These are phyloP conservation scores for Arabidopsis thaliana DNA, from an alignment of 345 rosid genomes.

Conservation along the genomic window TAIR10.1 NC_003076.8:10088501-10089000, in stretches of 20 bases:
- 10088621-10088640: too few relatives aligned
- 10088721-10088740: too few relatives aligned
- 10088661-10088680: too few relatives aligned
- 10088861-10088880: neutral
- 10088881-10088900: neutral
- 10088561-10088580: too few relatives aligned
- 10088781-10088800: neutral
- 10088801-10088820: neutral
- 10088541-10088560: too few relatives aligned
- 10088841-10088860: neutral
- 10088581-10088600: too few relatives aligned
- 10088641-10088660: too few relatives aligned
- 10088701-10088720: too few relatives aligned
- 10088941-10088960: neutral
- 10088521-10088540: too few relatives aligned
- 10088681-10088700: too few relatives aligned
- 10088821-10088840: neutral
- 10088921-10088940: neutral
- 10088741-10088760: neutral
- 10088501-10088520: too few relatives aligned
- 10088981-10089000: neutral
- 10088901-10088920: neutral
- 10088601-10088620: too few relatives aligned
- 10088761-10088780: neutral
- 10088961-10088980: neutral